Conservation (phyloP, 495 filamentous ascomycete genomes). For the Xylaria curta region DNA sequence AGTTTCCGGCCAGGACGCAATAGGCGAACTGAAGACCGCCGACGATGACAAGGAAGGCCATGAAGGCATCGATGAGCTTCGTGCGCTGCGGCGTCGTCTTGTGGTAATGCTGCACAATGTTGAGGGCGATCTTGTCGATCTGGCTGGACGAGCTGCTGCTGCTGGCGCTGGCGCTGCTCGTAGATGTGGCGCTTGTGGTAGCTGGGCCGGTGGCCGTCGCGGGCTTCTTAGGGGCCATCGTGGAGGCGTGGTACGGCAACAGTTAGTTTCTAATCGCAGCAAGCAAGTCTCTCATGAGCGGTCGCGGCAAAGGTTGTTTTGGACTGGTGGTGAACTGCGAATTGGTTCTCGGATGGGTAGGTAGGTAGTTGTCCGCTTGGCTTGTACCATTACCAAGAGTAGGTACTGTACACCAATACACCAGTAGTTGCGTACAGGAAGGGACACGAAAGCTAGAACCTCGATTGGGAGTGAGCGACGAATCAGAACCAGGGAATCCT, state of each 20-base stretch:
- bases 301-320: neutral
- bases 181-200: conserved; percentile 9
- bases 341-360: conserved; percentile 18
- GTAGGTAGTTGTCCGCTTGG: conserved; percentile 20
- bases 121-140: conserved; percentile 53
- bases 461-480: conserved; percentile 24
- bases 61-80: conserved; percentile 90
- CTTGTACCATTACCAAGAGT: neutral
- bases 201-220: conserved; percentile 30
- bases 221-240: conserved; percentile 40
- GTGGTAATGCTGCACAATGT: conserved; percentile 78
- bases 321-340: conserved; percentile 11
- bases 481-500: conserved; percentile 33
- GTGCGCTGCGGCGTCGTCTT: conserved; percentile 84
- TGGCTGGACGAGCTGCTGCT: conserved; percentile 53
- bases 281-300: neutral
- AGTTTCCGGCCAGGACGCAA: conserved; percentile 91
- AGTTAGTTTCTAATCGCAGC: neutral
- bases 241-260: neutral
- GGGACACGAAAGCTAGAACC: conserved; percentile 45
- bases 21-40: conserved; percentile 93
- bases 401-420: neutral
- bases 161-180: conserved; percentile 34
- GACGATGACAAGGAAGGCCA: conserved; percentile 85
- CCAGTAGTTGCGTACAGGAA: neutral